Evolutionary conservation across 2,329 filamentous ascomycete species (phyloP).

Genomic region (Fusarium sp.): DNA sequence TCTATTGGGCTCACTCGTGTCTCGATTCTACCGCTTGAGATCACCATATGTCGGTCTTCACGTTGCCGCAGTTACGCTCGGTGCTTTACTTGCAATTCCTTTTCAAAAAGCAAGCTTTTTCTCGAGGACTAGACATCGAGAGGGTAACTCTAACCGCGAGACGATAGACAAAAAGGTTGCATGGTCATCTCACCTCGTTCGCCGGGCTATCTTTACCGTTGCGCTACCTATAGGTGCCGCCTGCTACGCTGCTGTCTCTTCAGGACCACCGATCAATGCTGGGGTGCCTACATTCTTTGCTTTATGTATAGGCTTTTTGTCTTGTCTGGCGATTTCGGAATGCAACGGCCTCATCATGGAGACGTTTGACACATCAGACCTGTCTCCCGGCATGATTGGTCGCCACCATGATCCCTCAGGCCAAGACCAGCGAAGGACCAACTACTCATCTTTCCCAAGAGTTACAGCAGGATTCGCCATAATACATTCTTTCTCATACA

Average conservation of each 20-base stretch:
- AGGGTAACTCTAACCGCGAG: slow-evolving; percentile 72
- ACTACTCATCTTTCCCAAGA: slow-evolving; percentile 80
- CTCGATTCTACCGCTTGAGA: slow-evolving; percentile 71
- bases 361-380: slow-evolving; percentile 81
- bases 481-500: slow-evolving; percentile 75
- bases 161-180: slow-evolving; percentile 71
- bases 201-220: slow-evolving; percentile 74
- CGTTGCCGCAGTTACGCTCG: slow-evolving; percentile 73
- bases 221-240: slow-evolving; percentile 73
- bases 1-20: slow-evolving; percentile 77
- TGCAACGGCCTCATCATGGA: slow-evolving; percentile 84
- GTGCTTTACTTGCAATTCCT: slow-evolving; percentile 75
- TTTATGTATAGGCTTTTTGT: slow-evolving; percentile 74
- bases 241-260: slow-evolving; percentile 74
- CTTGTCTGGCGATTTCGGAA: slow-evolving; percentile 78
- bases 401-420: slow-evolving; percentile 57
- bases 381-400: slow-evolving; percentile 76
- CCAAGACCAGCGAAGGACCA: slow-evolving; percentile 63
- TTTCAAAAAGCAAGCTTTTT: slow-evolving; percentile 78
- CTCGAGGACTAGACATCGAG: slow-evolving; percentile 70
- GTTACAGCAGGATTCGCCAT: slow-evolving; percentile 77
- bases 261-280: slow-evolving; percentile 68
- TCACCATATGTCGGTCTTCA: slow-evolving; percentile 74
- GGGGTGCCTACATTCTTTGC: slow-evolving; percentile 75
- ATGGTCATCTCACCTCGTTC: slow-evolving; percentile 78